Percentiles rank a stretch among this genome's conserved stretches.
Evolutionary conservation across 2,329 filamentous ascomycete genomes (phyloP).

Genomic region (Passalora sequoiae): DNA sequence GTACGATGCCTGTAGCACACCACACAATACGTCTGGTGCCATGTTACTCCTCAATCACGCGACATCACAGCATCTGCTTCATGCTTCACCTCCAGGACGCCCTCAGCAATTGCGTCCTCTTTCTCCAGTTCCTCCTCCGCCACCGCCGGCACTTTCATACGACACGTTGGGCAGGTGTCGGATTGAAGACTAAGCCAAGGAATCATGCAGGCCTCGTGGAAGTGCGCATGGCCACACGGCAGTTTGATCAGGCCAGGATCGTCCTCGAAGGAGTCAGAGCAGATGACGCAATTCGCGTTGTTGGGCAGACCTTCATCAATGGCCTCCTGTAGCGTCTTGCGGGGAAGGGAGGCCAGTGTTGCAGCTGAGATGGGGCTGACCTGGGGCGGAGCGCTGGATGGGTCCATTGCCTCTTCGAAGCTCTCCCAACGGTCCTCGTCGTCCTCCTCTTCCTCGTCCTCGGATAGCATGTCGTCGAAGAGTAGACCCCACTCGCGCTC

Average conservation of each 20-base stretch:
- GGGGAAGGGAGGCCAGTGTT: constrained; percentile 19
- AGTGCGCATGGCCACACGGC: constrained; percentile 22
- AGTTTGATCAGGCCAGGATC: constrained; percentile 17
- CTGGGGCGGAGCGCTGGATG: constrained; percentile 12
- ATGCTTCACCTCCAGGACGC: no score
- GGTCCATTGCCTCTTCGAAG: constrained; percentile 26
- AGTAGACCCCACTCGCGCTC: constrained; percentile 26
- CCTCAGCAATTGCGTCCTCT: no score
- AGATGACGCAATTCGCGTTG: constrained; percentile 16
- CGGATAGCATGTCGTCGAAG: constrained; percentile 25
- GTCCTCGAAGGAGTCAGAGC: constrained; percentile 14
- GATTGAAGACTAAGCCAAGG: constrained; percentile 20
- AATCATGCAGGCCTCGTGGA: constrained; percentile 20
- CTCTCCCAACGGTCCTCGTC: constrained; percentile 17
- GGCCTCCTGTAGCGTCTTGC: constrained; percentile 12
- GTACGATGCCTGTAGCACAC: no score
- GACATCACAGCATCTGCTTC: no score
- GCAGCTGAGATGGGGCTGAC: constrained; percentile 17
- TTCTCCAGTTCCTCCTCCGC: constrained; percentile 6
- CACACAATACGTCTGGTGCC: no score
- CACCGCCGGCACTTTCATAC: constrained; percentile 12
- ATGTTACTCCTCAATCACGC: no score
- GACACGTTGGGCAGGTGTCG: constrained; percentile 24
- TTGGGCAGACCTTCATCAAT: constrained; percentile 9
- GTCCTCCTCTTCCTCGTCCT: constrained; percentile 10